Evolutionary conservation across 805 yeast genomes (phyloP).

Genomic region (Sugiyamaella smithiae): DNA sequence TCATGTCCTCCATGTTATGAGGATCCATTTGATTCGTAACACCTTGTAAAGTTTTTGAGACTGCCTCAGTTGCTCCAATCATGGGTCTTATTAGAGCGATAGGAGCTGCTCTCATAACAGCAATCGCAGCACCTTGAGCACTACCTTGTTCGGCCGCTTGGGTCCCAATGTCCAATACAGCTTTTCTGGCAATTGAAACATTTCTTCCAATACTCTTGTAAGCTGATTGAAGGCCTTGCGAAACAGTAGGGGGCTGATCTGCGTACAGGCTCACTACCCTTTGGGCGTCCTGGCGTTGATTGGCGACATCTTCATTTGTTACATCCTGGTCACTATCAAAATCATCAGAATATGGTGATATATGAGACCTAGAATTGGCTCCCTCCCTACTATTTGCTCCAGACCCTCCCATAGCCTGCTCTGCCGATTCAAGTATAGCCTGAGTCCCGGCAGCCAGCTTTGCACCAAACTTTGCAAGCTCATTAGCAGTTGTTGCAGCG

Average conservation of each 20-base stretch:
- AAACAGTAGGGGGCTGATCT: constrained; percentile 70
- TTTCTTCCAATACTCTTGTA: constrained; percentile 69
- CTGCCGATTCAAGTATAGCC: constrained; percentile 72
- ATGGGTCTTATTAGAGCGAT: constrained; percentile 77
- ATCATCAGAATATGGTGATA: constrained; percentile 27
- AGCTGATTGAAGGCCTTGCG: constrained; percentile 74
- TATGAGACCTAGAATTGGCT: constrained; percentile 11
- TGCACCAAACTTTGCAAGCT: constrained; percentile 75
- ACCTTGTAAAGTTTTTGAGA: constrained; percentile 79
- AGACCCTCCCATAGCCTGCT: constrained; percentile 71
- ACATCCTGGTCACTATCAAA: constrained; percentile 21
- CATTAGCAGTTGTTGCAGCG: constrained; percentile 75
- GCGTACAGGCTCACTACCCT: constrained; percentile 67
- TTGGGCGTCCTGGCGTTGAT: constrained; percentile 23
- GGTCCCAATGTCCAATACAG: constrained; percentile 55
- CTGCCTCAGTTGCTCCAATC: constrained; percentile 90
- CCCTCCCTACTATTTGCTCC: constrained; percentile 47
- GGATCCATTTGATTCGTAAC: constrained; percentile 71
- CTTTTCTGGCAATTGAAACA: constrained; percentile 60
- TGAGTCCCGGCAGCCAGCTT: constrained; percentile 88
- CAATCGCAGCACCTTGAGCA: constrained; percentile 58
- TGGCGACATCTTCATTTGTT: constrained; percentile 7
- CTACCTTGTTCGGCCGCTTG: constrained; percentile 63
- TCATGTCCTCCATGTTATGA: constrained; percentile 20
- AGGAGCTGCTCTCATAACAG: constrained; percentile 75